Evolutionary conservation across 306 rosid genomes (phyloP).

Genomic region (Luffa aegyptiaca): DNA sequence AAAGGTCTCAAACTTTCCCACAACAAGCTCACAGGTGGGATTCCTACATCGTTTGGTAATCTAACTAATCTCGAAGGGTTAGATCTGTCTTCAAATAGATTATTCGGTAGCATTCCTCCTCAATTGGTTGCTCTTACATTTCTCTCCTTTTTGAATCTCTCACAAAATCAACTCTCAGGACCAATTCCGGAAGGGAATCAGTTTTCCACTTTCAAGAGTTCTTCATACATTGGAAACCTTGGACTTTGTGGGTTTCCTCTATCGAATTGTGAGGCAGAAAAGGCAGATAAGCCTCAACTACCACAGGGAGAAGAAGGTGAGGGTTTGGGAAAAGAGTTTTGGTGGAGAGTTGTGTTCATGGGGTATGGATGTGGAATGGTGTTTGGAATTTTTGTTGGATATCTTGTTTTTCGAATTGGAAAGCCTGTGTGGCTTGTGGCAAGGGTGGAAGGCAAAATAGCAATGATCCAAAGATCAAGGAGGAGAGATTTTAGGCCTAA

Average conservation of each 20-base stretch:
- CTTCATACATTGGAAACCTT: constrained; percentile 18
- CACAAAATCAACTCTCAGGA: constrained; percentile 14
- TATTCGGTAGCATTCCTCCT: neutral
- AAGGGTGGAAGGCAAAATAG: neutral
- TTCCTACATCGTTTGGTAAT: constrained; percentile 17
- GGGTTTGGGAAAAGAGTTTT: neutral
- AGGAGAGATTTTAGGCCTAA: no score
- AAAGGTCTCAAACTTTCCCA: constrained; percentile 22
- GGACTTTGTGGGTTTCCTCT: constrained; percentile 24
- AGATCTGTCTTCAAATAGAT: constrained; percentile 23
- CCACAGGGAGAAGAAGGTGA: neutral
- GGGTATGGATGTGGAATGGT: constrained; percentile 7
- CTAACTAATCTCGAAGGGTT: constrained; percentile 22
- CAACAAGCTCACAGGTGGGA: constrained; percentile 16
- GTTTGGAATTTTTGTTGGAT: neutral
- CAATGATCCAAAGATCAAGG: no score
- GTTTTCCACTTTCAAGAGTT: constrained; percentile 18
- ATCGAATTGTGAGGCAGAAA: constrained; percentile 1
- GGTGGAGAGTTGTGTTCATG: neutral
- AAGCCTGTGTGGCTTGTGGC: neutral
- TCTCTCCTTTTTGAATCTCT: no score
- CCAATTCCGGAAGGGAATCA: constrained; percentile 22
- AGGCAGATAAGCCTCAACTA: neutral
- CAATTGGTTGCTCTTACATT: constrained; percentile 17
- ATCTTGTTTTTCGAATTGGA: neutral